Percentiles rank a stretch among this genome's conserved stretches.
Conservation (phyloP, 495 filamentous ascomycete species). For the Daldinia childiae region DNA sequence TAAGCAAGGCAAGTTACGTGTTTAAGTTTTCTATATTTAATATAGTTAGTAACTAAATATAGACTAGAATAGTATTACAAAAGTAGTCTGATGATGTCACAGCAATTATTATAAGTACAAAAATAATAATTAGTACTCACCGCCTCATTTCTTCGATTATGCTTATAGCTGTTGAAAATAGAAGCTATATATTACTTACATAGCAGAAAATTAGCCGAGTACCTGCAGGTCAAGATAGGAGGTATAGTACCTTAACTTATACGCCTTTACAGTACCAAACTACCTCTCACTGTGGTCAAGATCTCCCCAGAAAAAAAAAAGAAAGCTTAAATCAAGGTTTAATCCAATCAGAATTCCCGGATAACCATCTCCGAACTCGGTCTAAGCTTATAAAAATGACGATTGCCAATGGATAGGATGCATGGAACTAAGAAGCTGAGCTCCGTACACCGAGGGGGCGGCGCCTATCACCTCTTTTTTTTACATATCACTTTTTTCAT, state of each 20-base stretch:
- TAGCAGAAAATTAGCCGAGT: too few species aligned
- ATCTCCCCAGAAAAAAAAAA: slow-evolving; percentile 1
- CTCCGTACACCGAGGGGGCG: slow-evolving; percentile 2
- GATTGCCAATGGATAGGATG: slow-evolving; percentile 4
- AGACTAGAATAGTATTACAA: not conserved
- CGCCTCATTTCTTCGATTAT: not conserved
- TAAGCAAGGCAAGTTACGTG: not conserved
- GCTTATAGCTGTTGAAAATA: not conserved
- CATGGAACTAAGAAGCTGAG: slow-evolving; percentile 21
- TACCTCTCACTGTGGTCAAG: not conserved
- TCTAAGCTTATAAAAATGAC: slow-evolving; percentile 20
- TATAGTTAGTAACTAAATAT: not conserved
- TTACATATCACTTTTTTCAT: slow-evolving; percentile 12
- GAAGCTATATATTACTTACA: too few species aligned
- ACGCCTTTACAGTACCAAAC: not conserved
- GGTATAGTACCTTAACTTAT: too few species aligned
- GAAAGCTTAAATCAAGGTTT: not conserved
- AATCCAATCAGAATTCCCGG: not conserved
- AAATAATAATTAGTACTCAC: not conserved
- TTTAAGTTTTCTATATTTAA: not conserved
- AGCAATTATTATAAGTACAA: not conserved
- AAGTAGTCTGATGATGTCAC: not conserved
- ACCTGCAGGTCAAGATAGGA: not conserved
- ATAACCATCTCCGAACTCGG: slow-evolving; percentile 32
- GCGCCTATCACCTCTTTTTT: slow-evolving; percentile 14